Base-by-base conservation (phyloP, 371 early-diverging fungal species). In the Rhizopus stolonifer region DNA sequence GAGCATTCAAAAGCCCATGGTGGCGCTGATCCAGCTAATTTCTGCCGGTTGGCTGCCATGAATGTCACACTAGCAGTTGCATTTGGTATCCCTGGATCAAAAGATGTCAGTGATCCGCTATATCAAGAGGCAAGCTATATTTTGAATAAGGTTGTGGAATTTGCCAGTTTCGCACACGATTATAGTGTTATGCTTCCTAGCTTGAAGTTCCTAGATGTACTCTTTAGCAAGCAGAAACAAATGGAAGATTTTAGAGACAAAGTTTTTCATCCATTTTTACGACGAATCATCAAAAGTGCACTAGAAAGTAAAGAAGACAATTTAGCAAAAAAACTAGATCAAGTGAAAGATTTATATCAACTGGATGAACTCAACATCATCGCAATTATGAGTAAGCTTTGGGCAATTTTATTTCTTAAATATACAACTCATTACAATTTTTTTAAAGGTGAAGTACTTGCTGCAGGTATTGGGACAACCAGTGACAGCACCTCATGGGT, bases 251-350 rank as follows among this genome's bases (percentile, higher is more conserved):
- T n/a, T 38, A n/a, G 7, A n/a, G 38, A 38, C 6, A n/a, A 15
- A n/a, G n/a, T 11, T 5, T 11, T n/a, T 15, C 6, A n/a, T n/a
- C 38, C 38, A 6, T 38, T 38, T 38, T 5, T 38, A n/a, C 6
- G n/a, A 11, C 38, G 38, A 15, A n/a, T 38, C 6, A 15, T 38
- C 17, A 11, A 38, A 15, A 6, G 11, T 4, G 47, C 31, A 8
- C 36, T 44, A 8, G 46, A 46, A 24, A 52, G 49, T 21, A 31
- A 49, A 0, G 14, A 17, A 6, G 54, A 62, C 9, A 57, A 42
- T 31, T 21, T 57, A 24, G 21, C 49, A 1, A 56, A 57, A 14
- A 52, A 44, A 15, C 9, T 62, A 4, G 57, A 62, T 49, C 17
- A 21, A 9, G 25, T 53, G 7, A 62, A 49, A 21, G 45, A 56